phyloP scores from a whole-genome alignment of 352 stramenopile genomes.

The Achlya hypogyna region DNA sequence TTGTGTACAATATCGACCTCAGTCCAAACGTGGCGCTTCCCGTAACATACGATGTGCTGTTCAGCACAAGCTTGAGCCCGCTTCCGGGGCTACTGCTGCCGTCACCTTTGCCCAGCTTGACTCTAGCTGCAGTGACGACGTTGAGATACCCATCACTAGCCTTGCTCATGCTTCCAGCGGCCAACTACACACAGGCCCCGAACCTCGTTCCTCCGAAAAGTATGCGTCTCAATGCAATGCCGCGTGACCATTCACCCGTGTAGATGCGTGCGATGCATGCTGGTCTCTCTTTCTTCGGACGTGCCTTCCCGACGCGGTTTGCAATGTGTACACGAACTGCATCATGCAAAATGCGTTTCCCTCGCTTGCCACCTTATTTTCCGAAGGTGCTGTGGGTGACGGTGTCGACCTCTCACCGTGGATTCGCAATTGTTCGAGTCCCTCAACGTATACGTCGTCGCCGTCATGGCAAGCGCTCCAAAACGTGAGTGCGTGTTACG shows the following conservation, averaged over 20 bases:
- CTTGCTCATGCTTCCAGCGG: neutral
- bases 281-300: neutral
- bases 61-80: conserved; percentile 1
- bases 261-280: conserved; percentile 10
- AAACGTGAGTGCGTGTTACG: conserved; percentile 11
- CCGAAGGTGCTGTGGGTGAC: neutral
- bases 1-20: neutral
- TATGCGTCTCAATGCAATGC: too few species aligned
- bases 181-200: neutral
- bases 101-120: neutral
- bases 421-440: conserved; percentile 5
- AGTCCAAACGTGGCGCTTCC: neutral
- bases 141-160: neutral
- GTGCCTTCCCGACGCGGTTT: conserved; percentile 5
- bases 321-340: conserved; percentile 16
- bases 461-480: neutral
- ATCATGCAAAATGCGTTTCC: conserved; percentile 13
- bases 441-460: neutral
- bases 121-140: neutral
- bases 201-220: conserved; percentile 6
- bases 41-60: neutral
- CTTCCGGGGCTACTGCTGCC: neutral
- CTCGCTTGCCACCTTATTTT: conserved; percentile 1
- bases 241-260: neutral
- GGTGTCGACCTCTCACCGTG: neutral